Evolutionary conservation across 352 stramenopile genomes (phyloP).

Genomic region (Phytopythium cucurbitacearum): DNA sequence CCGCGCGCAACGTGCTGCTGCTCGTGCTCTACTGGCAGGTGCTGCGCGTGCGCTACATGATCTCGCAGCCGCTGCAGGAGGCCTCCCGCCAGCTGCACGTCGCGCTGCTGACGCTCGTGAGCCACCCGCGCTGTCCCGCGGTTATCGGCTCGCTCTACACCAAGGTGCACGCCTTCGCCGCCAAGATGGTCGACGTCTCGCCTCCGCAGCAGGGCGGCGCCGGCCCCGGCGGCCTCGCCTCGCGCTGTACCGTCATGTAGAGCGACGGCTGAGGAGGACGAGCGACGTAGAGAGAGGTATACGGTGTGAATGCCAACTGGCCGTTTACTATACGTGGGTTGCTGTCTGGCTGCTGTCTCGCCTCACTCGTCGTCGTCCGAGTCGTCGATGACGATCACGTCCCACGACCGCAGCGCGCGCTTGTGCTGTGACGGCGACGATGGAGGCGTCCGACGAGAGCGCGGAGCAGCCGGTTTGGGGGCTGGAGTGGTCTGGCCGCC

Average conservation of each 20-base stretch:
- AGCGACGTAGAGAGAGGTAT: background rate
- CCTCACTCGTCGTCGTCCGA: conserved; percentile 33
- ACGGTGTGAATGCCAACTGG: background rate
- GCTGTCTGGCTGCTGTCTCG: background rate
- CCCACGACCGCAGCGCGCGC: conserved; percentile 36
- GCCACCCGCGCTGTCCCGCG: conserved; percentile 66
- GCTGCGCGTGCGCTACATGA: conserved; percentile 90
- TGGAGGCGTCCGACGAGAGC: background rate
- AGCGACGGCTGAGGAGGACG: background rate
- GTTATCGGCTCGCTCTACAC: conserved; percentile 48
- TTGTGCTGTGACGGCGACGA: conserved; percentile 8
- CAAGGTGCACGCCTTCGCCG: conserved; percentile 66
- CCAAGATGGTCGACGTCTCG: conserved; percentile 60
- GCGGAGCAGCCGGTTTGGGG: background rate
- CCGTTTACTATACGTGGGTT: conserved; percentile 1
- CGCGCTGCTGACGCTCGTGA: conserved; percentile 47
- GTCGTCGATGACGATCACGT: conserved; percentile 81
- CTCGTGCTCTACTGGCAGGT: conserved; percentile 89
- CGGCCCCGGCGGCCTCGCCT: conserved; percentile 26
- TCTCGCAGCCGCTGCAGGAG: conserved; percentile 82
- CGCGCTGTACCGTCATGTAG: conserved; percentile 76
- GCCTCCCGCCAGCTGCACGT: conserved; percentile 71
- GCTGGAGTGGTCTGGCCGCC: too few relatives aligned
- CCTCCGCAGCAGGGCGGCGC: conserved; percentile 31
- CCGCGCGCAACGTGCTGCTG: conserved; percentile 82